Evolutionary conservation across 331 rosid species (phyloP), one percentile per base, ranked within the genome.

Genomic region (Quercus tomentella): DNA sequence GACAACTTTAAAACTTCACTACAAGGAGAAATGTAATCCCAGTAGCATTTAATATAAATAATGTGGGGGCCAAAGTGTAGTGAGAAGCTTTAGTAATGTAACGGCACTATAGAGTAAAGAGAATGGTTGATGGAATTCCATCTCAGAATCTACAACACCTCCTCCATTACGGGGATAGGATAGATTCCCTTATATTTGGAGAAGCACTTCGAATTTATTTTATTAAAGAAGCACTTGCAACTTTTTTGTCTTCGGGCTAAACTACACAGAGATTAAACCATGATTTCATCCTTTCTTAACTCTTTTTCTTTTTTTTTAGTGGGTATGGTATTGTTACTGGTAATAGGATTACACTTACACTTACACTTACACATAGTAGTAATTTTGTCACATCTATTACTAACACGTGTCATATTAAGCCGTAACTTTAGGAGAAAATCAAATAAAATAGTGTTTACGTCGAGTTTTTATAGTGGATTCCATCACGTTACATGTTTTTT

Each of bases 41-140:
- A 63, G 3, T 6, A 15, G 3, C n/a, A 63, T 28, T 2, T 5
- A 17, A 41, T 7, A 37, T 37, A 8, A 37, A 7, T 37, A 37
- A 37, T 37, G 2, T 21, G 58, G 79, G 71, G 71, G 20, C 72
- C 23, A 35, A 10, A 16, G 33, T 43, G 51, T 9, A 1, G 56
- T 16, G 41, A 16, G 22, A 69, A 43, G 35, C 45, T 41, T 41
- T 41, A 8, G 45, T 41, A 41, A 41, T 41, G 45, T 41, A 41
- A 8, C 45, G 12, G 45, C 45, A 41, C 45, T 41, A 41, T 41
- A 41, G 45, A 41, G 45, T 41, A 41, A 41, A 45, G 68, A 77
- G 77, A 84, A 76, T 52, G 82, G 35, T 67, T 57, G 62, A 45
- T 84, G 82, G 87, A 81, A 80, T 80, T 77, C 87, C 77, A 35